A percentile compares a stretch with the other conserved stretches of the same genome.
phyloP scores from a whole-genome alignment of 768 basidiomycete genomes.

The Hortiboletus campestris region DNA sequence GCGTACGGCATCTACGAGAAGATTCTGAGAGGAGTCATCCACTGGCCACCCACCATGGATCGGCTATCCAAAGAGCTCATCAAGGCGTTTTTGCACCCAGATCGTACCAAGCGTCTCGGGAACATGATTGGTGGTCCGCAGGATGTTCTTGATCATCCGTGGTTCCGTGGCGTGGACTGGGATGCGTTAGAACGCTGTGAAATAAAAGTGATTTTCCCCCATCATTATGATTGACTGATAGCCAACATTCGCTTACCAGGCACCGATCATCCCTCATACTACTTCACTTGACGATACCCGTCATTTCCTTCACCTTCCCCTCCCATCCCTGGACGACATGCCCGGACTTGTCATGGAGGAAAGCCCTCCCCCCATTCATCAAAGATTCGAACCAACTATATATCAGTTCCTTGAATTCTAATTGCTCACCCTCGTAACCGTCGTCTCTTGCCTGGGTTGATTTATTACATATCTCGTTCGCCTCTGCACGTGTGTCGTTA shows the following conservation, averaged over 20 bases:
- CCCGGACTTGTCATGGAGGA: slow-evolving; percentile 74
- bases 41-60: slow-evolving; percentile 92
- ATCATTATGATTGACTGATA: neutral
- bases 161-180: slow-evolving; percentile 97
- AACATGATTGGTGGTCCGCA: slow-evolving; percentile 91
- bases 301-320: slow-evolving; percentile 78
- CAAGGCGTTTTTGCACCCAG: slow-evolving; percentile 84
- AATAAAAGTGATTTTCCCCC: slow-evolving; percentile 60
- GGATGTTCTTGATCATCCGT: slow-evolving; percentile 88
- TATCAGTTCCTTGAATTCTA: slow-evolving; percentile 80
- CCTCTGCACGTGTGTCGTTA: slow-evolving; percentile 3
- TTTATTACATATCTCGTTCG: slow-evolving; percentile 29
- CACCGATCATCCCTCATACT: slow-evolving; percentile 83
- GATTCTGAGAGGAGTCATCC: slow-evolving; percentile 82
- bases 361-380: slow-evolving; percentile 52
- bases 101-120: slow-evolving; percentile 87
- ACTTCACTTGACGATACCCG: slow-evolving; percentile 80
- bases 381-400: slow-evolving; percentile 62
- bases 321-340: slow-evolving; percentile 76
- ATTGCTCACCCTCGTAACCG: slow-evolving; percentile 18
- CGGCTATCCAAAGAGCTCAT: slow-evolving; percentile 87
- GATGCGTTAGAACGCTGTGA: slow-evolving; percentile 80
- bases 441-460: slow-evolving; percentile 14
- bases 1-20: slow-evolving; percentile 98
- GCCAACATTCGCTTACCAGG: slow-evolving; percentile 42